Evolutionary conservation across 352 stramenopile species (phyloP).

Genomic region (Phytophthora cryptogea): DNA sequence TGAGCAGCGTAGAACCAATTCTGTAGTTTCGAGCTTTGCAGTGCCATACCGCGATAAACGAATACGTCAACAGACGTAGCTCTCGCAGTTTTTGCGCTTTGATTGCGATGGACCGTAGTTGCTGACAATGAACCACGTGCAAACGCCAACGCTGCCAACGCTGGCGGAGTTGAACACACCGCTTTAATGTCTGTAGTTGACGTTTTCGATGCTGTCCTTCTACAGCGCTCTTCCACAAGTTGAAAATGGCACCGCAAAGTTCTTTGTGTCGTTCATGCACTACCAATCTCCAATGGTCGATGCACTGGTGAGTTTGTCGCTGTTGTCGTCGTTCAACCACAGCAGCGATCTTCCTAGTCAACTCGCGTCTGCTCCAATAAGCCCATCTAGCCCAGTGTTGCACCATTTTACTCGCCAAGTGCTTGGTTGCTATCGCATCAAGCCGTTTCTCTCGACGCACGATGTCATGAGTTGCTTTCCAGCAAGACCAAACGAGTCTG

Average conservation of each 20-base stretch:
- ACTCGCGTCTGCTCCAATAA: conserved; percentile 24
- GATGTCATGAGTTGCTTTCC: conserved; percentile 18
- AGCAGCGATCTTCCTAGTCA: conserved; percentile 14
- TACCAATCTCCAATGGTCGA: conserved; percentile 19
- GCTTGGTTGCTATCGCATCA: conserved; percentile 2
- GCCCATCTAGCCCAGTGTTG: conserved; percentile 36
- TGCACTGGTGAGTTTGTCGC: conserved; percentile 4
- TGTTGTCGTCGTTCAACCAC: conserved; percentile 10
- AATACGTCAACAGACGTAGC: conserved; percentile 8
- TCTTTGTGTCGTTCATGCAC: conserved; percentile 7
- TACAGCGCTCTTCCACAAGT: conserved; percentile 22
- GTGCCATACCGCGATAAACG: conserved; percentile 21
- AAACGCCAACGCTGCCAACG: conserved; percentile 26
- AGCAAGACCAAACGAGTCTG: conserved; percentile 3
- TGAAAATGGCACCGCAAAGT: conserved; percentile 16
- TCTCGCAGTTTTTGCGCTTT: conserved; percentile 4
- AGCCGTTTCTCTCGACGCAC: conserved; percentile 2
- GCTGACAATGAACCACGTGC: neutral
- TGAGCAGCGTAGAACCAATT: conserved; percentile 12
- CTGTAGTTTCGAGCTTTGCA: conserved; percentile 26
- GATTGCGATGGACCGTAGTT: conserved; percentile 5
- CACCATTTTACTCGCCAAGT: conserved; percentile 23
- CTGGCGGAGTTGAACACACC: conserved; percentile 26
- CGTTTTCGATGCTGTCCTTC: conserved; percentile 15
- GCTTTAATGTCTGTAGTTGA: conserved; percentile 13